These are phyloP conservation scores for Dothiorella sarmentorum DNA, from an alignment of 2,329 filamentous ascomycete species.

Conservation along the genomic window DNA sequence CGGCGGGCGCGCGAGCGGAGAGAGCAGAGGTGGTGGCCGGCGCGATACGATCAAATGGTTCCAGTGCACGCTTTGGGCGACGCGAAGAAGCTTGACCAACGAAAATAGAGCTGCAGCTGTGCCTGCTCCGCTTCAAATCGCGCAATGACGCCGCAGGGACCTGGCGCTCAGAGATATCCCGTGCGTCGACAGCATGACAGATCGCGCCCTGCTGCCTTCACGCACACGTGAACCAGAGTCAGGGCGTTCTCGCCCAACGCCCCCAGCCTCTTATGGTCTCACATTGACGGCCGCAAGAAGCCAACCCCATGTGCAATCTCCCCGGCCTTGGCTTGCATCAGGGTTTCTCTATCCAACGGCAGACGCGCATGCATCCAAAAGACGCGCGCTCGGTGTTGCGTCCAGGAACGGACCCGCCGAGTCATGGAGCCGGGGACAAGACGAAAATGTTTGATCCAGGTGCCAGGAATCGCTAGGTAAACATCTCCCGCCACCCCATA, in stretches of 20 bases:
- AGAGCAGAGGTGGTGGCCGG: constrained; percentile 15
- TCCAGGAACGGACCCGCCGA: constrained; percentile 7
- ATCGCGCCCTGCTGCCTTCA: constrained; percentile 8
- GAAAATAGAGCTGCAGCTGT: constrained; percentile 14
- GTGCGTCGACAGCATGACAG: constrained; percentile 9
- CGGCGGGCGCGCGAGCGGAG: constrained; percentile 15
- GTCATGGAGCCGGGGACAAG: neutral
- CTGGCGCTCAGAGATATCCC: constrained; percentile 1
- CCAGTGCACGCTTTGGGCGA: constrained; percentile 10
- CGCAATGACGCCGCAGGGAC: constrained; percentile 14
- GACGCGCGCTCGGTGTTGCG: neutral
- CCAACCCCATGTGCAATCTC: neutral
- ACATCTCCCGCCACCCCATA: constrained; percentile 10
- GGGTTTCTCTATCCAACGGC: neutral
- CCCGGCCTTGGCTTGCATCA: constrained; percentile 9
- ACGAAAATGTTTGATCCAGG: constrained; percentile 13
- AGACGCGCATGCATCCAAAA: too few relatives aligned
- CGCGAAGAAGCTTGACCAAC: constrained; percentile 14
- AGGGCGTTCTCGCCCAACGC: constrained; percentile 14
- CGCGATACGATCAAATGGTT: constrained; percentile 9
- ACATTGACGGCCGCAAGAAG: neutral
- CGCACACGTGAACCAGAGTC: constrained; percentile 11
- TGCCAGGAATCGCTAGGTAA: constrained; percentile 8
- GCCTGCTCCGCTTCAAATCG: constrained; percentile 14
- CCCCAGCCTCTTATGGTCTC: neutral